Evolutionary conservation across 495 filamentous ascomycete genomes (phyloP).

Genomic region (Clavariopsis aquatica): DNA sequence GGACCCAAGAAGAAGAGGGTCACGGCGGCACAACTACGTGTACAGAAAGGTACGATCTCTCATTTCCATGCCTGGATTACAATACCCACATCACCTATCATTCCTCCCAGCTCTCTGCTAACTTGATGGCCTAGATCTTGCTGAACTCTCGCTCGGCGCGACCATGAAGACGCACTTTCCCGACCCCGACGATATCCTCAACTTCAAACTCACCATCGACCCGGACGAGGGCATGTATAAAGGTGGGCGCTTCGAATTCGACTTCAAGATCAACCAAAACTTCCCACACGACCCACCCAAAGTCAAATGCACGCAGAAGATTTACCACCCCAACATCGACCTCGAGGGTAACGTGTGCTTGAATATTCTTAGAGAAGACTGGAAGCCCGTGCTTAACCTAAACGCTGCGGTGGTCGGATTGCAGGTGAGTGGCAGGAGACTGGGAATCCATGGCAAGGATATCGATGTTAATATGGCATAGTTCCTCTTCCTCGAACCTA

Average conservation of each 20-base stretch:
- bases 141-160: slow-evolving; percentile 81
- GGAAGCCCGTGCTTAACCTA: slow-evolving; percentile 96
- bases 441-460: slow-evolving; percentile 3
- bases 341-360: slow-evolving; percentile 96
- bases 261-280: slow-evolving; percentile 86
- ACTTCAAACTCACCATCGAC: slow-evolving; percentile 89
- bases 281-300: slow-evolving; percentile 98
- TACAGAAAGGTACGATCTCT: slow-evolving; percentile 80
- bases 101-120: not conserved
- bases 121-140: slow-evolving; percentile 64
- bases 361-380: slow-evolving; percentile 96
- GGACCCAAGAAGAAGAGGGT: slow-evolving; percentile 96
- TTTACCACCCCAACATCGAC: slow-evolving; percentile 99
- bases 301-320: slow-evolving; percentile 96
- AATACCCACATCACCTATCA: not conserved
- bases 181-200: slow-evolving; percentile 93
- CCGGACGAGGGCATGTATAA: slow-evolving; percentile 99
- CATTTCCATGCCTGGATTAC: not conserved
- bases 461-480: slow-evolving; percentile 43
- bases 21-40: slow-evolving; percentile 90
- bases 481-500: slow-evolving; percentile 97
- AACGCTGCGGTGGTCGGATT: slow-evolving; percentile 96
- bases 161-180: slow-evolving; percentile 95
- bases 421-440: slow-evolving; percentile 56
- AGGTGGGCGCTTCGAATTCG: slow-evolving; percentile 84